Evolutionary conservation across 2,329 filamentous ascomycete genomes (phyloP).

Genomic region (Calonectria crousiana): DNA sequence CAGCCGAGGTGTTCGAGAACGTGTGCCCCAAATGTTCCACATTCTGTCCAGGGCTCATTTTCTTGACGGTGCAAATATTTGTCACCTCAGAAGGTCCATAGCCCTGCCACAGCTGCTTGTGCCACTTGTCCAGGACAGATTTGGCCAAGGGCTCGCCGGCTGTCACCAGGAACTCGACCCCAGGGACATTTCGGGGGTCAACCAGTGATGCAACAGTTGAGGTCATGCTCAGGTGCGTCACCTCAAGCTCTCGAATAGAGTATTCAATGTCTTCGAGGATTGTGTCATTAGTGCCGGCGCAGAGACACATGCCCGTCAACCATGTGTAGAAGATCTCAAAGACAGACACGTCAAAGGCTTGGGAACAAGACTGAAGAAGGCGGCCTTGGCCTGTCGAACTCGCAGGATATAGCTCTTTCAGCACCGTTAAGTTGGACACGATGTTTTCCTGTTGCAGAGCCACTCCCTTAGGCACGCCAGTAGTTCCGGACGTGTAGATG

Average conservation of each 20-base stretch:
- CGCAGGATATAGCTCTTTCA: constrained; percentile 75
- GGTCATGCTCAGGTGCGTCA: constrained; percentile 88
- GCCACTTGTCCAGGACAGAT: constrained; percentile 78
- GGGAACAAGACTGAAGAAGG: constrained; percentile 86
- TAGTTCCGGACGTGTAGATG: constrained; percentile 88
- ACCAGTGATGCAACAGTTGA: constrained; percentile 87
- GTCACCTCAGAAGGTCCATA: constrained; percentile 91
- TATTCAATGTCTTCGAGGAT: constrained; percentile 79
- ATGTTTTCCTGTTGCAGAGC: constrained; percentile 82
- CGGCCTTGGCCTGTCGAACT: constrained; percentile 57
- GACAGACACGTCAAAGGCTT: constrained; percentile 88
- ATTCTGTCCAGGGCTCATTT: constrained; percentile 67
- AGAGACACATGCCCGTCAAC: constrained; percentile 82
- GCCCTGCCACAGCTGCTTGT: constrained; percentile 77
- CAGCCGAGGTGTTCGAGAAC: constrained; percentile 80
- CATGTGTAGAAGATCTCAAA: constrained; percentile 93
- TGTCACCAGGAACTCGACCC: constrained; percentile 81
- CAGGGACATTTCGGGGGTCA: constrained; percentile 74
- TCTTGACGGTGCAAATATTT: constrained; percentile 85
- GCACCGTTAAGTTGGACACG: constrained; percentile 77
- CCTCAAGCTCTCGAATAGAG: constrained; percentile 70
- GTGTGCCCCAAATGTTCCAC: constrained; percentile 82
- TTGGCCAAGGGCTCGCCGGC: constrained; percentile 85
- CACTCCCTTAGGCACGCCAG: constrained; percentile 84
- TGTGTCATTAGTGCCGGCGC: constrained; percentile 78